Percentiles rank a stretch among this genome's conserved stretches.
phyloP scores from a whole-genome alignment of 192 early-diverging fungal genomes.

The Entomortierella chlamydospora region DNA sequence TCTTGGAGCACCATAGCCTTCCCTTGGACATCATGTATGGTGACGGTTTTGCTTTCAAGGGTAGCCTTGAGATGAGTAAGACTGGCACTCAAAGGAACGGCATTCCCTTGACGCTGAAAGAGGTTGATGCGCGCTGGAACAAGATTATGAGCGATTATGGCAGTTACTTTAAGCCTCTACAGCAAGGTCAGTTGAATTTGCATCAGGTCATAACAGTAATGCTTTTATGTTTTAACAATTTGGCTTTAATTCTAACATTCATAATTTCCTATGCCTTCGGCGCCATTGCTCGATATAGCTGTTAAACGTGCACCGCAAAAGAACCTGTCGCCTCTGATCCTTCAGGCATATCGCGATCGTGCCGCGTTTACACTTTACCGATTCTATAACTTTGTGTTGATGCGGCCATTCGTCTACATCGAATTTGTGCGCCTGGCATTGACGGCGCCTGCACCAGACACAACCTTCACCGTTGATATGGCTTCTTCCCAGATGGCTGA shows the following conservation, averaged over 20 bases:
- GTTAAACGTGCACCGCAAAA: constrained; percentile 1
- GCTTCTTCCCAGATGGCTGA: not conserved
- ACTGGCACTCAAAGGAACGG: not conserved
- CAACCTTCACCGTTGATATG: not conserved
- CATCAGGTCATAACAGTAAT: not conserved
- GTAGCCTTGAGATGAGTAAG: not conserved
- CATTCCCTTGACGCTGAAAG: constrained; percentile 10
- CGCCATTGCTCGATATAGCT: constrained; percentile 16
- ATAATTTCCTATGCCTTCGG: no score
- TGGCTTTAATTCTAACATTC: no score
- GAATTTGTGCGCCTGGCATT: constrained; percentile 34
- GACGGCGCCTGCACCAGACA: constrained; percentile 18
- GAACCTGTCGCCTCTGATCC: constrained; percentile 3
- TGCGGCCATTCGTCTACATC: constrained; percentile 22
- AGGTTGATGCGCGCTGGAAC: constrained; percentile 19
- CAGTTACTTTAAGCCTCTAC: constrained; percentile 5
- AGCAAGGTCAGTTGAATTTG: constrained; percentile 18
- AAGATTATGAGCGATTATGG: not conserved
- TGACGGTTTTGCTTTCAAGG: constrained; percentile 1
- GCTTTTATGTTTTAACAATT: not conserved
- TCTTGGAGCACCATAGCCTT: not conserved
- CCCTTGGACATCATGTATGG: constrained; percentile 7
- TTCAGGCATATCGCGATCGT: constrained; percentile 7
- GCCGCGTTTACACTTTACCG: not conserved
- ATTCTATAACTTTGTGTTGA: constrained; percentile 18